phyloP scores from a whole-genome alignment of 805 yeast genomes.

The Pichia nanzhaoensis region DNA sequence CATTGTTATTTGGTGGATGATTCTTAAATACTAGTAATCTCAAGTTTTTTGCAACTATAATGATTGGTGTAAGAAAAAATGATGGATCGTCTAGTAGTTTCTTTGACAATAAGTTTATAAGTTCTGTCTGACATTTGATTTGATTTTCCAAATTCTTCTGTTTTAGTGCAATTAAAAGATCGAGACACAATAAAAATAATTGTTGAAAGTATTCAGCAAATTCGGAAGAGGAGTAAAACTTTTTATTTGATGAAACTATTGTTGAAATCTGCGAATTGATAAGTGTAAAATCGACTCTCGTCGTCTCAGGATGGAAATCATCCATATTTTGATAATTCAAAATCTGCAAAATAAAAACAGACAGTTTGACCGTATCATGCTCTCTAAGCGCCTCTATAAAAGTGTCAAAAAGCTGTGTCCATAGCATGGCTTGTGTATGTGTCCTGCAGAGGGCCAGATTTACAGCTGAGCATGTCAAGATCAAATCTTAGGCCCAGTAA shows the following conservation, averaged over 20 bases:
- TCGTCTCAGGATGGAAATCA: slow-evolving; percentile 1
- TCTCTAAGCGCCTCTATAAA: not conserved
- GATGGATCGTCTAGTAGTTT: slow-evolving; percentile 8
- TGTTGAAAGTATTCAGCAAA: slow-evolving; percentile 5
- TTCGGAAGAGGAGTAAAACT: too few relatives aligned
- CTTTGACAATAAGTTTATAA: slow-evolving; percentile 4
- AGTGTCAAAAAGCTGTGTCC: slow-evolving; percentile 3
- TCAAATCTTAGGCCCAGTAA: too few relatives aligned
- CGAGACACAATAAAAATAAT: slow-evolving; percentile 1
- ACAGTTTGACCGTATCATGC: slow-evolving; percentile 4
- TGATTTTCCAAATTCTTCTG: not conserved
- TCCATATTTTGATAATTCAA: slow-evolving; percentile 1
- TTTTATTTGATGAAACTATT: too few relatives aligned
- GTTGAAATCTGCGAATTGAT: not conserved
- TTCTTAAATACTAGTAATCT: not conserved
- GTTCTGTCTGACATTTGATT: slow-evolving; percentile 1
- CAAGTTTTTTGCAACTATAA: slow-evolving; percentile 5
- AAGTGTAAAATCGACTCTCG: not conserved
- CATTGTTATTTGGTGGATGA: not conserved
- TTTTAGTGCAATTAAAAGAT: not conserved
- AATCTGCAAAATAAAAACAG: slow-evolving; percentile 4
- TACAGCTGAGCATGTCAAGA: not conserved
- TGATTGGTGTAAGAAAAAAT: slow-evolving; percentile 5
- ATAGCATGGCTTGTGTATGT: not conserved
- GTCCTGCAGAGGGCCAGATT: not conserved